A percentile compares a stretch with the other conserved stretches of the same genome.
Evolutionary conservation across 106 monocot species (phyloP).

Genomic region (Phalaenopsis aphrodite): DNA sequence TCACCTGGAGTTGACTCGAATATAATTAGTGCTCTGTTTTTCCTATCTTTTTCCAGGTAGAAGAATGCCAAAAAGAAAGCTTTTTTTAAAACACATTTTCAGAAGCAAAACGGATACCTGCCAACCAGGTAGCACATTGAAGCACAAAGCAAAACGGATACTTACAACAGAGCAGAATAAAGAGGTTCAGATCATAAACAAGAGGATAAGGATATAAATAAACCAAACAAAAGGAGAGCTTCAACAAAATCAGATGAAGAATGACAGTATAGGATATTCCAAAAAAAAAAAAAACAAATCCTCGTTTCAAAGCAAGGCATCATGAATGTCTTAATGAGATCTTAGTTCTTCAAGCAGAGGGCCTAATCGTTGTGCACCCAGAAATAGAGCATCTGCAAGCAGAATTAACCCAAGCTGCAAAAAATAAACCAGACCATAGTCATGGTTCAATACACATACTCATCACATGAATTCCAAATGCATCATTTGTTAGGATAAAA

Average conservation of each 20-base stretch:
- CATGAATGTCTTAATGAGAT: slow-evolving; percentile 30
- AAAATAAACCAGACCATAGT: slow-evolving; percentile 1
- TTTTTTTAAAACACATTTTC: too few relatives aligned
- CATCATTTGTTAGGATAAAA: too few relatives aligned
- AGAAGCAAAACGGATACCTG: not conserved
- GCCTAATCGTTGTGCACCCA: slow-evolving; percentile 66
- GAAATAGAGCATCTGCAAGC: slow-evolving; percentile 68
- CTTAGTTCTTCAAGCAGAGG: slow-evolving; percentile 56
- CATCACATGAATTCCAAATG: too few relatives aligned
- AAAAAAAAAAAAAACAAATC: not conserved
- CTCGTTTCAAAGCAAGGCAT: not conserved
- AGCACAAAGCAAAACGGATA: not conserved
- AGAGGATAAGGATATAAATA: not conserved
- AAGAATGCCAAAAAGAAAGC: too few relatives aligned
- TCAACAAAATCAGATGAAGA: too few relatives aligned
- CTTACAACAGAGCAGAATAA: not conserved
- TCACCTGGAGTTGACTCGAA: too few relatives aligned
- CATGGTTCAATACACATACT: not conserved
- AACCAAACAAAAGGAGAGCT: not conserved
- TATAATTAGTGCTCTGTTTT: too few relatives aligned
- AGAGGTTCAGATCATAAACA: not conserved
- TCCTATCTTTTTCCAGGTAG: too few relatives aligned
- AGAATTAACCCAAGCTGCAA: slow-evolving; percentile 61
- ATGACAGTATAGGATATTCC: not conserved
- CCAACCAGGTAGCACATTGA: not conserved